Evolutionary conservation across 2,329 filamentous ascomycete species (phyloP).

Genomic region (Xylariaceae sp.): DNA sequence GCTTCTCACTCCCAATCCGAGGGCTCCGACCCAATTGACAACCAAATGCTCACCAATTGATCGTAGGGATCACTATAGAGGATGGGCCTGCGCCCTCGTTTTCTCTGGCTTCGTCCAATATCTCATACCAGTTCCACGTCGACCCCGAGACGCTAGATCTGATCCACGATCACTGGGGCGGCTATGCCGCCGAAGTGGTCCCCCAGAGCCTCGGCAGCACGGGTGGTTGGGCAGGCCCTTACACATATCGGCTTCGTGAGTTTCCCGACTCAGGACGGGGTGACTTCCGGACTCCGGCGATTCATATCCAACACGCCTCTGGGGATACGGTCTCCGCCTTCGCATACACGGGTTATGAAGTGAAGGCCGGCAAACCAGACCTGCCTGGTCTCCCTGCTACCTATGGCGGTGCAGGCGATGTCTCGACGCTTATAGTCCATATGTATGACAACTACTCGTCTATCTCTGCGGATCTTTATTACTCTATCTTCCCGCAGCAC

Average conservation of each 20-base stretch:
- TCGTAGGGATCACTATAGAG: constrained; percentile 26
- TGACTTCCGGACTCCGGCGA: constrained; percentile 56
- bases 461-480: constrained; percentile 53
- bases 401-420: constrained; percentile 50
- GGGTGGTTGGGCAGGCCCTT: constrained; percentile 49
- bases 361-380: constrained; percentile 50
- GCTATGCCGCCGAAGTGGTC: constrained; percentile 46
- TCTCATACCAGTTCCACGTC: constrained; percentile 61
- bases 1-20: neutral
- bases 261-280: constrained; percentile 60
- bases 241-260: constrained; percentile 51
- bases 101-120: constrained; percentile 27
- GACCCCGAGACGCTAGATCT: constrained; percentile 51
- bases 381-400: constrained; percentile 54
- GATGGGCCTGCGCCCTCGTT: constrained; percentile 25
- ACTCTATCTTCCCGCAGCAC: constrained; percentile 57
- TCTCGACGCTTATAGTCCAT: constrained; percentile 53
- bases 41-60: constrained; percentile 10
- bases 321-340: constrained; percentile 56
- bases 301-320: constrained; percentile 53
- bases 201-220: constrained; percentile 40
- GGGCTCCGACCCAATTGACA: constrained; percentile 1
- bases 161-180: constrained; percentile 57
- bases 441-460: constrained; percentile 54
- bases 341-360: constrained; percentile 51